phyloP scores from a whole-genome alignment of 2,329 filamentous ascomycete genomes.

The Capronia epimyces region DNA sequence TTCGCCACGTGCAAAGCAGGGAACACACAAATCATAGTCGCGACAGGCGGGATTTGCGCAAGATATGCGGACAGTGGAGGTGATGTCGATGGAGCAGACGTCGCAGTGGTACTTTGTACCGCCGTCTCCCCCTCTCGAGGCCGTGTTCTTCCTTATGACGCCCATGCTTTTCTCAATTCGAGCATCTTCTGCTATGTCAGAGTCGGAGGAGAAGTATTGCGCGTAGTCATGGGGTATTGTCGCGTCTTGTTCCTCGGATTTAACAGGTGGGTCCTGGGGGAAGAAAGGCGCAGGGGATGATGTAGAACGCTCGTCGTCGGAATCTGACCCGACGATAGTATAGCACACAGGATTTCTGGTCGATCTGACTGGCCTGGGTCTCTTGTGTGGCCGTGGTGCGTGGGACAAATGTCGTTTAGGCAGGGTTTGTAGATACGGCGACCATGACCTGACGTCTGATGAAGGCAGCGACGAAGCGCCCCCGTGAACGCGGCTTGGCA shows the following conservation, averaged over 20 bases:
- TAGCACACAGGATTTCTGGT: conserved; percentile 16
- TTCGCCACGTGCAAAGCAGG: conserved; percentile 82
- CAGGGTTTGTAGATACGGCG: conserved; percentile 6
- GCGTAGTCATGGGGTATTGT: conserved; percentile 20
- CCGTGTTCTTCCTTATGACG: conserved; percentile 93
- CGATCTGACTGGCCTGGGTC: conserved; percentile 12
- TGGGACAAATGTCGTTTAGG: conserved; percentile 5
- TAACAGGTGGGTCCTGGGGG: conserved; percentile 11
- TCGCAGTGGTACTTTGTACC: conserved; percentile 97
- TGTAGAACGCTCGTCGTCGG: conserved; percentile 6
- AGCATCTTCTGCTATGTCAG: conserved; percentile 38
- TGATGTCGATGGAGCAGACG: conserved; percentile 93
- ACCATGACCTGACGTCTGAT: neutral
- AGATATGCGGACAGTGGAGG: conserved; percentile 91
- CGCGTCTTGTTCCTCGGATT: conserved; percentile 15
- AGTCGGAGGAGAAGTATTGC: conserved; percentile 31
- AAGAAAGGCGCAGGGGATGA: conserved; percentile 8
- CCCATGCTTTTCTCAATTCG: conserved; percentile 59
- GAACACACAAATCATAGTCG: conserved; percentile 95
- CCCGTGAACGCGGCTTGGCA: neutral
- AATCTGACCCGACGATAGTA: conserved; percentile 8
- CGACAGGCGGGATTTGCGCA: conserved; percentile 78
- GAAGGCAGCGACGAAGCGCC: neutral
- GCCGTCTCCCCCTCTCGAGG: conserved; percentile 74
- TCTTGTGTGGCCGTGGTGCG: neutral